phyloP scores from a whole-genome alignment of 2,329 filamentous ascomycete species.

The Verticillium albo-atrum region DNA sequence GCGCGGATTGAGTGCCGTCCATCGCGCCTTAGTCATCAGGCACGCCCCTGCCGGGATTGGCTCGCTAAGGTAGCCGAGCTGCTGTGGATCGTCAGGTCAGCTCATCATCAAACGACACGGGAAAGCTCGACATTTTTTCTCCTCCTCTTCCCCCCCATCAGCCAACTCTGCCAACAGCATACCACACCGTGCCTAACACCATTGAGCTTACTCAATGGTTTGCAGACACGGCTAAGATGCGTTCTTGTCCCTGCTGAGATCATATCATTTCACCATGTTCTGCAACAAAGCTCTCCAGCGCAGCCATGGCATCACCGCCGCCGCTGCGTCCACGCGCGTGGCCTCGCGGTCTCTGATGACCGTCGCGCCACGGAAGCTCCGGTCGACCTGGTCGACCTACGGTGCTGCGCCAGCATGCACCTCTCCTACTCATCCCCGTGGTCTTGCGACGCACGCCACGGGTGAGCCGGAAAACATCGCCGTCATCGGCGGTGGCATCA shows the following conservation, averaged over 20 bases:
- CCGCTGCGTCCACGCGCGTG: neutral
- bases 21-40: neutral
- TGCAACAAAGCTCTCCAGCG: neutral
- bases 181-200: neutral
- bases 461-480: slow-evolving; percentile 43
- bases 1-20: too few relatives aligned
- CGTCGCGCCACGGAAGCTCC: neutral
- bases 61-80: neutral
- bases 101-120: neutral
- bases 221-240: neutral
- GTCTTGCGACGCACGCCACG: neutral
- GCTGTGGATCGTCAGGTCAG: neutral
- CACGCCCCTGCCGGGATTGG: neutral
- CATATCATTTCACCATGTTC: neutral
- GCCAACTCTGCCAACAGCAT: neutral
- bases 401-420: neutral
- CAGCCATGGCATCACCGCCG: neutral
- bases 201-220: neutral
- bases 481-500: slow-evolving; percentile 77
- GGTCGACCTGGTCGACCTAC: neutral
- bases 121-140: neutral
- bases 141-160: neutral
- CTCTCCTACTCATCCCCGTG: neutral
- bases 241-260: neutral
- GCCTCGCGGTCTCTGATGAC: neutral